phyloP scores from a whole-genome alignment of 441 rosid genomes.

The Croton laevigatus region DNA sequence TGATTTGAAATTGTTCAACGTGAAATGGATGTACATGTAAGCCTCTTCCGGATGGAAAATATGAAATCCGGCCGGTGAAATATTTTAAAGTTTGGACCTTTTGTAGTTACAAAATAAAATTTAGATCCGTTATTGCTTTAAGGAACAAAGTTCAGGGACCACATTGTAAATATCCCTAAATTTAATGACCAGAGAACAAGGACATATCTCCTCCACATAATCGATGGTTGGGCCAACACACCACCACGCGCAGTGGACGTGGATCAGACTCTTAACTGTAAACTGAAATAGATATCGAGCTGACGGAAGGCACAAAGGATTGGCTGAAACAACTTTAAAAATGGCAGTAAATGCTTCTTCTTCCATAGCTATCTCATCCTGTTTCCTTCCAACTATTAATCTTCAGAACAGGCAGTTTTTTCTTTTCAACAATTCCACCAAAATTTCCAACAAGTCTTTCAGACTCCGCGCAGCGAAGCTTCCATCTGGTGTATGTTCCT shows the following conservation, averaged over 20 bases:
- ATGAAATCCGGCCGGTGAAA: too few species aligned
- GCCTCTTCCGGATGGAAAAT: too few species aligned
- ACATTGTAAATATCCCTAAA: too few species aligned
- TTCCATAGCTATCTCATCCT: conserved; percentile 25
- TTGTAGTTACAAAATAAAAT: too few species aligned
- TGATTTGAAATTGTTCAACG: too few species aligned
- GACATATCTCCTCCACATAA: background rate
- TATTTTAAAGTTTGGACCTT: too few species aligned
- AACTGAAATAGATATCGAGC: background rate
- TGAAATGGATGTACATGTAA: too few species aligned
- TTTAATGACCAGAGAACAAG: too few species aligned
- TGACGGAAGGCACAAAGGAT: background rate
- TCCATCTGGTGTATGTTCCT: conserved; percentile 54
- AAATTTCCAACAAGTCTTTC: conserved; percentile 31
- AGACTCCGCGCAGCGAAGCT: conserved; percentile 57
- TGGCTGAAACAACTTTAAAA: background rate
- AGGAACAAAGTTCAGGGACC: too few species aligned
- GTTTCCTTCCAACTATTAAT: conserved; percentile 30
- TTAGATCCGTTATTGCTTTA: too few species aligned
- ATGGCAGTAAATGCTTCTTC: conserved; percentile 32
- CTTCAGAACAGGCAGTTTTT: conserved; percentile 18
- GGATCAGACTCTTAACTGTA: background rate
- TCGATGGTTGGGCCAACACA: background rate
- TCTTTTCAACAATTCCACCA: conserved; percentile 11
- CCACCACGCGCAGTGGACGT: background rate